Conservation (phyloP, 495 filamentous ascomycete genomes). For the Annulohypoxylon moriforme region DNA sequence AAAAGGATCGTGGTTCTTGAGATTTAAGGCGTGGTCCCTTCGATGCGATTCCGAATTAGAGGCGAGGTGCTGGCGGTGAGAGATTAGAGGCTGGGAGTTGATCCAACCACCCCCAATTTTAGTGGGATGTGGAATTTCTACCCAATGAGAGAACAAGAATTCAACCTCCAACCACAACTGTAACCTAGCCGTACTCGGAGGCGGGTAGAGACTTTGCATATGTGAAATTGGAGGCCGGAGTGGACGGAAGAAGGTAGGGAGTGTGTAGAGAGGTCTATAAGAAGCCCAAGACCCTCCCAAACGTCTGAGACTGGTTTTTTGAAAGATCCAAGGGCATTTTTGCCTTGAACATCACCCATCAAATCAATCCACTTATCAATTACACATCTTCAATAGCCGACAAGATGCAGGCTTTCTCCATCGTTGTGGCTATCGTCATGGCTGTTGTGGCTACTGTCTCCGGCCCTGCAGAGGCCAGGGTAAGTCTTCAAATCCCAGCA, state of each 20-base stretch:
- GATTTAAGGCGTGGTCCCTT: slow-evolving; percentile 25
- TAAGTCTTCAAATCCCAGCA: slow-evolving; percentile 16
- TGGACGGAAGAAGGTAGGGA: slow-evolving; percentile 28
- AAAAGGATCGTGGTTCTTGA: slow-evolving; percentile 15
- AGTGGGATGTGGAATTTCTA: slow-evolving; percentile 4
- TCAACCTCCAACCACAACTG: slow-evolving; percentile 29
- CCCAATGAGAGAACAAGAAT: slow-evolving; percentile 31
- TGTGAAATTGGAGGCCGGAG: slow-evolving; percentile 18
- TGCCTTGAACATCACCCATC: slow-evolving; percentile 35
- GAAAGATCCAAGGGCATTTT: slow-evolving; percentile 28
- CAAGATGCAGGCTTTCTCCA: slow-evolving; percentile 41
- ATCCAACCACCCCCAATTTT: slow-evolving; percentile 37
- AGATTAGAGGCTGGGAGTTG: slow-evolving; percentile 28
- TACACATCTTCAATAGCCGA: slow-evolving; percentile 8
- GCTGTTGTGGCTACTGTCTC: slow-evolving; percentile 33
- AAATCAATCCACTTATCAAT: slow-evolving; percentile 23
- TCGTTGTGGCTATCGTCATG: slow-evolving; percentile 40
- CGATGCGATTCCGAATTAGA: slow-evolving; percentile 39
- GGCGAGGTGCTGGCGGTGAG: slow-evolving; percentile 34
- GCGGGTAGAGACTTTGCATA: slow-evolving; percentile 12
- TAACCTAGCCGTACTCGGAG: slow-evolving; percentile 22
- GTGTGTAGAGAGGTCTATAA: slow-evolving; percentile 35
- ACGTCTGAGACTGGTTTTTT: slow-evolving; percentile 17
- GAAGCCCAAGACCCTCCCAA: slow-evolving; percentile 23
- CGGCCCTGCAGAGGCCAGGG: slow-evolving; percentile 32